phyloP scores from a whole-genome alignment of 805 yeast genomes.

The Metschnikowia hibisci region DNA sequence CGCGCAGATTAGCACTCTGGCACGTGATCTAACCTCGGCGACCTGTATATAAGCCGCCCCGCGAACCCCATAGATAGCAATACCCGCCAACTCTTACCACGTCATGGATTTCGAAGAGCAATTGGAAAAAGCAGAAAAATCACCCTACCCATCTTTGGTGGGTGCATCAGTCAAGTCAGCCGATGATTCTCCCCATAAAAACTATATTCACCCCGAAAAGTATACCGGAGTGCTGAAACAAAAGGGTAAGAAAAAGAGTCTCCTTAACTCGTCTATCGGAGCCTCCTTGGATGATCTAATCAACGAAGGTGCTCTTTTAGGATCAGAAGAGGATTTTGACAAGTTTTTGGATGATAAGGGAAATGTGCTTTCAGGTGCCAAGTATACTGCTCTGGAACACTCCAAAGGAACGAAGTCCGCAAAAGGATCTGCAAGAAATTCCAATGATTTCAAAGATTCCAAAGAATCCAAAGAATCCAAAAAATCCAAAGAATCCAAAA shows the following conservation, averaged over 20 bases:
- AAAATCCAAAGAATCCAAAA: not conserved
- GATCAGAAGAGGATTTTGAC: slow-evolving; percentile 51
- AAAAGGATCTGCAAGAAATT: too few relatives aligned
- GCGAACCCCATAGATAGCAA: slow-evolving; percentile 4
- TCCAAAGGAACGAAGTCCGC: not conserved
- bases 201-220: slow-evolving; percentile 44
- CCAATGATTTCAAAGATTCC: too few relatives aligned
- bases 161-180: slow-evolving; percentile 50
- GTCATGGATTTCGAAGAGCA: slow-evolving; percentile 29
- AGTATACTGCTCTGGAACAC: slow-evolving; percentile 16
- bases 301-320: slow-evolving; percentile 44
- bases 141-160: slow-evolving; percentile 47
- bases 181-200: slow-evolving; percentile 43
- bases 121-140: slow-evolving; percentile 48
- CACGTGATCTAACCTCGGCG: not conserved
- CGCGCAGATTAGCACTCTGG: not conserved
- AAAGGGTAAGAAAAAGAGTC: slow-evolving; percentile 14
- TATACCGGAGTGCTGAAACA: slow-evolving; percentile 24
- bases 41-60: slow-evolving; percentile 7
- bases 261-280: slow-evolving; percentile 35
- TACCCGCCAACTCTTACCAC: not conserved
- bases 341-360: slow-evolving; percentile 52
- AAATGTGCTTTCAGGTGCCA: slow-evolving; percentile 45
- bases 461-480: not conserved
- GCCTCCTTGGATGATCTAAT: slow-evolving; percentile 52